Percentiles rank a stretch among this genome's conserved stretches.
phyloP scores from a whole-genome alignment of 805 yeast genomes.

The Candida palmyrensis region DNA sequence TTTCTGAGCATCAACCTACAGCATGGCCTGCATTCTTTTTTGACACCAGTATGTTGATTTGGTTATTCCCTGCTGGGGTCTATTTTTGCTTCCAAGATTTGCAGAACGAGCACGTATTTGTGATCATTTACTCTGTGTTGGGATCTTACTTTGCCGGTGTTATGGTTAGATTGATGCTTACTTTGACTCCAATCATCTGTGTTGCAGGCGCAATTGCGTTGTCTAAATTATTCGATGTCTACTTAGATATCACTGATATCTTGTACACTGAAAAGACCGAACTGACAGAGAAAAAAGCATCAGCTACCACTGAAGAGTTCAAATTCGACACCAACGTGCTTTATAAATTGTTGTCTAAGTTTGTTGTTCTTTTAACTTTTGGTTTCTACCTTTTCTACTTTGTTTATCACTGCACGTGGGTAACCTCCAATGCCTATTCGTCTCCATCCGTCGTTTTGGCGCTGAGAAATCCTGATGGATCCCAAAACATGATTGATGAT shows the following conservation, averaged over 20 bases:
- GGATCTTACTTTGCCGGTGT: constrained; percentile 98
- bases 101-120: constrained; percentile 86
- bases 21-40: constrained; percentile 99
- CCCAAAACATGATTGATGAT: constrained; percentile 83
- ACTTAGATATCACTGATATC: constrained; percentile 56
- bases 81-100: constrained; percentile 86
- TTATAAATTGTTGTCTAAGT: constrained; percentile 47
- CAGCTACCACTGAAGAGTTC: constrained; percentile 8
- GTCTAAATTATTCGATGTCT: constrained; percentile 78
- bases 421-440: constrained; percentile 90
- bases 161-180: constrained; percentile 96
- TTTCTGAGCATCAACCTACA: constrained; percentile 99
- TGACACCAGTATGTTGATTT: constrained; percentile 85
- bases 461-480: constrained; percentile 78
- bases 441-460: constrained; percentile 97
- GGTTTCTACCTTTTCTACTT: constrained; percentile 70
- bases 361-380: constrained; percentile 62
- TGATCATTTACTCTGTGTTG: constrained; percentile 86
- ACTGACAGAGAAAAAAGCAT: constrained; percentile 6
- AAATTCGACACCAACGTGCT: constrained; percentile 12
- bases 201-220: constrained; percentile 87
- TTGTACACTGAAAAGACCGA: constrained; percentile 12
- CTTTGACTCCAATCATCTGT: constrained; percentile 94
- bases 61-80: constrained; percentile 98
- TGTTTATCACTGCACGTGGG: constrained; percentile 96